phyloP scores from a whole-genome alignment of 257 asterid genomes.

The Salvia miltiorrhiza region DNA sequence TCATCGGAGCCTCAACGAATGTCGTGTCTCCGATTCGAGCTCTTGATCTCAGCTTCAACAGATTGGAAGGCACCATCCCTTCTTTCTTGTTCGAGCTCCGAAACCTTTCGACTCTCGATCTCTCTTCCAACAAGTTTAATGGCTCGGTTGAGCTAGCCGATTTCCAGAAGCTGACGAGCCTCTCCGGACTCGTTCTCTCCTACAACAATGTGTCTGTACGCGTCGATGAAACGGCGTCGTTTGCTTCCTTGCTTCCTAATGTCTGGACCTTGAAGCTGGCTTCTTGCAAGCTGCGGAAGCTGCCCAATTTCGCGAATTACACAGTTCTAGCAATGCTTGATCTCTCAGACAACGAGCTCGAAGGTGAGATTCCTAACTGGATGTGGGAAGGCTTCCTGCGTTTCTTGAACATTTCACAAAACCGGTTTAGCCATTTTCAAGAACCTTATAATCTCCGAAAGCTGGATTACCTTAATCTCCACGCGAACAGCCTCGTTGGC shows the following conservation, averaged over 20 bases:
- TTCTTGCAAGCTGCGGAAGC: constrained; percentile 44
- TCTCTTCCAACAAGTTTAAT: constrained; percentile 39
- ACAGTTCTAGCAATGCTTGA: constrained; percentile 38
- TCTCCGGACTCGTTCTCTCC: constrained; percentile 34
- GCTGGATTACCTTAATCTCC: constrained; percentile 36
- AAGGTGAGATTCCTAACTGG: constrained; percentile 57
- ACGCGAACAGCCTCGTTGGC: constrained; percentile 35
- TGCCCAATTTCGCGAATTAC: constrained; percentile 39
- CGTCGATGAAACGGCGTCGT: constrained; percentile 8
- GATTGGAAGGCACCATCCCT: constrained; percentile 50
- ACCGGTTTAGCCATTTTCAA: constrained; percentile 38
- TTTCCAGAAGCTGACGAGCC: constrained; percentile 23
- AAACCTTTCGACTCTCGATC: constrained; percentile 27
- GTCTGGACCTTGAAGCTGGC: constrained; percentile 32
- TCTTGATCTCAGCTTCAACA: constrained; percentile 50
- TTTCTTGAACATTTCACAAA: constrained; percentile 44
- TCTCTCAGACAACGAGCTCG: constrained; percentile 43
- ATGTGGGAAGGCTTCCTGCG: constrained; percentile 41
- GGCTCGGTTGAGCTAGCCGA: constrained; percentile 38
- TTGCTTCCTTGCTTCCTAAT: constrained; percentile 29
- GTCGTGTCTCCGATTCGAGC: constrained; percentile 16
- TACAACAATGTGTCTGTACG: constrained; percentile 28
- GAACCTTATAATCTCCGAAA: constrained; percentile 39
- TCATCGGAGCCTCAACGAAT: constrained; percentile 6
- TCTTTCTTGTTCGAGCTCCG: constrained; percentile 34